Evolutionary conservation across 2,329 filamentous ascomycete species (phyloP).

Genomic region (Aspergillus melleus): DNA sequence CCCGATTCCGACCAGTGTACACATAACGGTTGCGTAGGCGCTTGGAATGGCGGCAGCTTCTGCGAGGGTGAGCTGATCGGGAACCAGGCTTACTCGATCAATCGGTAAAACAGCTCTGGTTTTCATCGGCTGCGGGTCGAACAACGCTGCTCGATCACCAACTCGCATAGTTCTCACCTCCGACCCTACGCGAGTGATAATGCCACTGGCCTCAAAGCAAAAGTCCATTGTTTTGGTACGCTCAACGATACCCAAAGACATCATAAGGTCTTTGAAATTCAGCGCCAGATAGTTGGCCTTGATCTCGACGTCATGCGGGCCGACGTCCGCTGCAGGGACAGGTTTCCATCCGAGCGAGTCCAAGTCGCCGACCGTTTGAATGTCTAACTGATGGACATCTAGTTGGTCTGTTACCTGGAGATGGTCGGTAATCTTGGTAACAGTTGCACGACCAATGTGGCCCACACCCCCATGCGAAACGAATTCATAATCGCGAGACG

Average conservation of each 20-base stretch:
- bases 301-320: constrained; percentile 2
- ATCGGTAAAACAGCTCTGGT: background rate
- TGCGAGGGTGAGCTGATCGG: background rate
- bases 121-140: background rate
- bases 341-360: background rate
- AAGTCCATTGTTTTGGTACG: constrained; percentile 1
- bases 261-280: constrained; percentile 15
- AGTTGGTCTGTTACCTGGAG: background rate
- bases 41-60: background rate
- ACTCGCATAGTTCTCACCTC: background rate
- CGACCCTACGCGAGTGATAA: background rate
- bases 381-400: background rate
- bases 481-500: constrained; percentile 25
- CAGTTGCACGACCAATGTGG: constrained; percentile 16
- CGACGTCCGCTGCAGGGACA: background rate
- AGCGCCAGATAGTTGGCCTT: constrained; percentile 4
- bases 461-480: constrained; percentile 20
- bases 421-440: background rate
- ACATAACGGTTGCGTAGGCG: constrained; percentile 17
- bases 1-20: constrained; percentile 16
- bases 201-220: background rate
- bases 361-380: background rate
- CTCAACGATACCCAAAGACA: constrained; percentile 6
- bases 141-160: background rate
- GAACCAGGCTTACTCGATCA: background rate